Base-by-base conservation (phyloP, 495 filamentous ascomycete genomes). In the Lasiosphaeria hispida region DNA sequence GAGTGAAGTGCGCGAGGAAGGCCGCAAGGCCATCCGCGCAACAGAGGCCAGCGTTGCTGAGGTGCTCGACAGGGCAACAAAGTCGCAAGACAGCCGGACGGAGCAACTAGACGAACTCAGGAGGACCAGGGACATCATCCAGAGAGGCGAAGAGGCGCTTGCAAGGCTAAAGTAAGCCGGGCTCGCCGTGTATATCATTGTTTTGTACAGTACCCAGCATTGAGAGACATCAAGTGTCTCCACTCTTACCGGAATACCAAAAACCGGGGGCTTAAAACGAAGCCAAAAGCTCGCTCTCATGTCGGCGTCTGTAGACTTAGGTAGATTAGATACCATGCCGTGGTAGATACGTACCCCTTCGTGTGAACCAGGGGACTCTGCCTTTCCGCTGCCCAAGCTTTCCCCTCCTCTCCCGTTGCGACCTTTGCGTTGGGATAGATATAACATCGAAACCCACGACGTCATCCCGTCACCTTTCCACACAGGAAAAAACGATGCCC, bases 1-100 rank as follows among this genome's bases (percentile, higher is more conserved):
- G 66, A 83, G 77, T 4, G 84, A 88, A 63, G 82, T 96, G 9
- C 81, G 85, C 59, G 92, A 96, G 65, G 86, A 89, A 58, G 94
- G 92, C 7, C 80, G 91, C 53, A 83, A 81, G 49, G 85, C 87
- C 4, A 72, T 97, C 48, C 80, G 81, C 53, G 79, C 82, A 30
- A 85, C 84, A 0, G 94, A 98, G 70, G 73, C 78, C 23, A 79
- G 77, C 15, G 74, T 92, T 42, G 79, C 77, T 39, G 68, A 75
- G 47, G 74, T 83, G 40, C 72, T 96, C 17, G 76, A 73, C 10
- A 41, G 74, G 75, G 57, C 80, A 66, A 72, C 67, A 60, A 53
- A 53, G 55, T 58, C 19, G 3, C 42, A 15, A 1, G 55, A 33
- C 6, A 55, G 53, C 3, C 23, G 39, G 37, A 58, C 62, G 1